Evolutionary conservation across 2,329 filamentous ascomycete species (phyloP).

Genomic region (Cladosporium sp.): DNA sequence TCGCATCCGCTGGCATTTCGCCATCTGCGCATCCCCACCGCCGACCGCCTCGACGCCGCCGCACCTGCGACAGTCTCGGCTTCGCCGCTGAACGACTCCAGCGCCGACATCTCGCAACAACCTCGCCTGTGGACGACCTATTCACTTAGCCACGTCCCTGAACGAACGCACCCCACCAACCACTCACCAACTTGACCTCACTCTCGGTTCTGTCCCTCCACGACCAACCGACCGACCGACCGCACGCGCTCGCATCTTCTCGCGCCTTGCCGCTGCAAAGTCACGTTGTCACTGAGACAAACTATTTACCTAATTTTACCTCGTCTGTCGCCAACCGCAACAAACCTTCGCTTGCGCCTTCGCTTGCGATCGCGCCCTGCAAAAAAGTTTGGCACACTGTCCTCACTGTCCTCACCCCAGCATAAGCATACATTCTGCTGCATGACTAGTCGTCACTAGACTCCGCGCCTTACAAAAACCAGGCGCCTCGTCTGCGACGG

Average conservation of each 20-base stretch:
- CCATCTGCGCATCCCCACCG: background rate
- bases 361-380: background rate
- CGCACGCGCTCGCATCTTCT: background rate
- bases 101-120: conserved; percentile 1
- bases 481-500: conserved; percentile 23
- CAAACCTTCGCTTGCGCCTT: background rate
- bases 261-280: conserved; percentile 2
- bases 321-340: conserved; percentile 9
- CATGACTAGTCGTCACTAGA: conserved; percentile 20
- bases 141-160: conserved; percentile 29
- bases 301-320: conserved; percentile 8
- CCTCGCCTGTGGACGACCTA: conserved; percentile 24
- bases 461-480: conserved; percentile 15
- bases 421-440: conserved; percentile 14
- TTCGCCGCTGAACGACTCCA: background rate
- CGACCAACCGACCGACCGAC: no score
- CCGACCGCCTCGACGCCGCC: background rate
- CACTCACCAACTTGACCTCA: background rate
- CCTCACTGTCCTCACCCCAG: background rate
- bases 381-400: background rate
- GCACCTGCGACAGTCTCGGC: conserved; percentile 11
- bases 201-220: background rate
- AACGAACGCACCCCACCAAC: background rate
- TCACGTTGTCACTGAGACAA: conserved; percentile 12
- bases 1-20: background rate